Percentiles rank a stretch among this genome's conserved stretches.
Evolutionary conservation across 2,329 filamentous ascomycete species (phyloP).

Genomic region (Dactylonectria macrodidyma): DNA sequence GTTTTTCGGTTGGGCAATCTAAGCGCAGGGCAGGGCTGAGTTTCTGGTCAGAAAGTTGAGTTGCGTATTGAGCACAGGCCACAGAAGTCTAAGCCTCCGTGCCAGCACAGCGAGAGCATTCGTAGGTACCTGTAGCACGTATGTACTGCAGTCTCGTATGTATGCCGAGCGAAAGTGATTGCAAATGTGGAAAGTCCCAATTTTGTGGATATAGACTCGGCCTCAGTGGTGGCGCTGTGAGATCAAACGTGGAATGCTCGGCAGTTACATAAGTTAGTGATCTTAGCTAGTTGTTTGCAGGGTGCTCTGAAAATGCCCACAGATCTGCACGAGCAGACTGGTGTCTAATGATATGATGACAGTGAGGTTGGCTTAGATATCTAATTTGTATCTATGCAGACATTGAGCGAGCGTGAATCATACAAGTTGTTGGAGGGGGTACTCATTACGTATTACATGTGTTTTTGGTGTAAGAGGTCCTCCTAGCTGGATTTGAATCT

Average conservation of each 20-base stretch:
- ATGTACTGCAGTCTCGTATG: not conserved
- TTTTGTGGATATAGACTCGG: not conserved
- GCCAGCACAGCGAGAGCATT: not conserved
- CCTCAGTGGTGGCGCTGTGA: not conserved
- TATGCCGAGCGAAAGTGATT: not conserved
- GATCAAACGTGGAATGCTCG: not conserved
- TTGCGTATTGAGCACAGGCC: not conserved
- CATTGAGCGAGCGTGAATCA: too few relatives aligned
- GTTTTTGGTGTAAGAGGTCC: too few relatives aligned
- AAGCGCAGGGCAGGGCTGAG: constrained; percentile 3
- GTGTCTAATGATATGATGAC: too few relatives aligned
- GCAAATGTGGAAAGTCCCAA: not conserved
- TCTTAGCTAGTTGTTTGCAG: not conserved
- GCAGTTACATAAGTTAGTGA: not conserved
- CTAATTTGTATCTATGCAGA: too few relatives aligned
- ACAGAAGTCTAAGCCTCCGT: constrained; percentile 5
- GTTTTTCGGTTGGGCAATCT: not conserved
- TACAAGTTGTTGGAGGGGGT: too few relatives aligned
- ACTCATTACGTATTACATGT: too few relatives aligned
- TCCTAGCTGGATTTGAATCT: too few relatives aligned
- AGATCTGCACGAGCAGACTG: not conserved
- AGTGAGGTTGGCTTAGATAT: too few relatives aligned
- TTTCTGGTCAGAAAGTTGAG: not conserved
- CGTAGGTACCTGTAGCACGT: not conserved
- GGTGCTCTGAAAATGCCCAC: not conserved